Conservation (phyloP, 2,329 filamentous ascomycete species). For the Periconia digitata region DNA sequence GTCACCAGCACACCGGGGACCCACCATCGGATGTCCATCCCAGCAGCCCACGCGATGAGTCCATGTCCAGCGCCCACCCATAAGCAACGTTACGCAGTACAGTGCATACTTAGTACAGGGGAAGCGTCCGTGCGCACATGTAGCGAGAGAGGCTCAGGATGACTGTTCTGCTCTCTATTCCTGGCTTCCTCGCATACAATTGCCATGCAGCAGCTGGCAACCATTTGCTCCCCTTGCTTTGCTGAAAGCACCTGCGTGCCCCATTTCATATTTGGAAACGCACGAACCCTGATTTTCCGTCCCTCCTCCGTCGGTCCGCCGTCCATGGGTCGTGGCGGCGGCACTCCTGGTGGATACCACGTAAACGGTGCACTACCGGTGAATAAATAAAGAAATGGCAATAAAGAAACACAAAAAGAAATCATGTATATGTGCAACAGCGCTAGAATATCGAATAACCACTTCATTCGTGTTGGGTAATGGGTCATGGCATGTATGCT, state of each 20-base stretch:
- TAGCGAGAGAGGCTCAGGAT: neutral
- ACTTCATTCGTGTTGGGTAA: too few species aligned
- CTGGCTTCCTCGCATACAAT: neutral
- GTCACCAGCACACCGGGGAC: constrained; percentile 19
- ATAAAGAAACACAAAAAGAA: too few species aligned
- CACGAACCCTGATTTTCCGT: neutral
- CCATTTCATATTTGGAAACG: neutral
- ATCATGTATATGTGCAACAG: neutral
- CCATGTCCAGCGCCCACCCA: neutral
- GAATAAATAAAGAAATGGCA: too few species aligned
- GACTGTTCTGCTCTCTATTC: neutral
- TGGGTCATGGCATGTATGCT: too few species aligned
- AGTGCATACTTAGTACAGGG: too few species aligned
- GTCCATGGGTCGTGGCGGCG: too few species aligned
- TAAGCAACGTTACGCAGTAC: too few species aligned
- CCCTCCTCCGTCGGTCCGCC: neutral
- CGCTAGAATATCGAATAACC: neutral
- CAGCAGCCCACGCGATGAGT: constrained; percentile 1
- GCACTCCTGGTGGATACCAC: too few species aligned
- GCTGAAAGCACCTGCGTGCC: neutral
- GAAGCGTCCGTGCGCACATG: neutral
- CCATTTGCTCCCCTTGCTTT: too few species aligned
- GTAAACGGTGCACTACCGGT: too few species aligned
- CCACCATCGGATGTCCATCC: constrained; percentile 3
- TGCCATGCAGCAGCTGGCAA: too few species aligned